Conservation (phyloP, 306 rosid species). For the Inga oerstediana region DNA sequence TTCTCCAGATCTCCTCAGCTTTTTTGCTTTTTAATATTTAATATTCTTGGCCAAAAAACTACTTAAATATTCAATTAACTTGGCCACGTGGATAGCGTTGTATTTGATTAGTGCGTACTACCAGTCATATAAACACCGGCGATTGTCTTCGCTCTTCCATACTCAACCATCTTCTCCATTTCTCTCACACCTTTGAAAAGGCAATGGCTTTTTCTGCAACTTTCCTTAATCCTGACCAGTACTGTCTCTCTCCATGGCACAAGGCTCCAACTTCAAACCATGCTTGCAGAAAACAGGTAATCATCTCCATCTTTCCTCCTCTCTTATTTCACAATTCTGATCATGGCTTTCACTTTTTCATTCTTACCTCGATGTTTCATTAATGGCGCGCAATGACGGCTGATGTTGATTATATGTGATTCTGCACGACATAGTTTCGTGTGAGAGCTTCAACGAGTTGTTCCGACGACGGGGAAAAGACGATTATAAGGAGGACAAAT, state of each 20-base stretch:
- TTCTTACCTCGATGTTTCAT: neutral
- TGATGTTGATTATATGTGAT: conserved; percentile 6
- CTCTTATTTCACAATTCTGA: neutral
- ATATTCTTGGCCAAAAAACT: too few species aligned
- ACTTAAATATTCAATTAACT: neutral
- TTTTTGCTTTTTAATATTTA: neutral
- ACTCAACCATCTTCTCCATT: neutral
- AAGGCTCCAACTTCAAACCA: conserved; percentile 35
- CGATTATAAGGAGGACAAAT: conserved; percentile 47
- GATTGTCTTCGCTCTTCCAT: conserved; percentile 32
- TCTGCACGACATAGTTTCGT: conserved; percentile 42
- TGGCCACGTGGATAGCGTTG: neutral
- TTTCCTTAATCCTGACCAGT: conserved; percentile 44
- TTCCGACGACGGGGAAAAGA: conserved; percentile 45
- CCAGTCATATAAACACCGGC: neutral
- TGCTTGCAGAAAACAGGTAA: conserved; percentile 57
- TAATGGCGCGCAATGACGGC: neutral
- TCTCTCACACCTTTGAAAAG: conserved; percentile 33
- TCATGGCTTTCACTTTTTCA: neutral
- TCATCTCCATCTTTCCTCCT: neutral
- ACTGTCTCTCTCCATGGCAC: conserved; percentile 31
- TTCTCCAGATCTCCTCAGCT: neutral
- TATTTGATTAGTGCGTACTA: neutral
- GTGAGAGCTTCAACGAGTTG: conserved; percentile 55
- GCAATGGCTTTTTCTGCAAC: conserved; percentile 62